Evolutionary conservation across 352 stramenopile species (phyloP), one percentile per base, ranked within the genome.

Genomic region (Phytophthora foliorum): DNA sequence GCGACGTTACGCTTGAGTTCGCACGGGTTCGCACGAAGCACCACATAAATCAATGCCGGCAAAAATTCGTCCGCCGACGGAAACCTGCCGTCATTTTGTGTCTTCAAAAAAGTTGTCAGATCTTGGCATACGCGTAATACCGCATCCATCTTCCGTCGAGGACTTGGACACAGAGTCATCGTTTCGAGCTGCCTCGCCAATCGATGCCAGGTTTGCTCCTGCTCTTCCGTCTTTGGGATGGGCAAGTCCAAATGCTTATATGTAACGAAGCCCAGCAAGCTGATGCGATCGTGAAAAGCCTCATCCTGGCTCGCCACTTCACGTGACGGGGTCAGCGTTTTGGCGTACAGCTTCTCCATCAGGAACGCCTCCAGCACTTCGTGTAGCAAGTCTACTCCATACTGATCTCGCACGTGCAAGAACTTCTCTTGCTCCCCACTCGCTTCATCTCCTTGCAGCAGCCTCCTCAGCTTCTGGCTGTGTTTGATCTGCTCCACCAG

Each of bases 1-100:
- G 89, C 79, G 22, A 98, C 72, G 22, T 92, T 91, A 17, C 89
- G 91, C 77, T 98, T 90, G 45, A 98, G 74, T 36, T 90, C 72
- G 11, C 46, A 39, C 7, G 92, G 90, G 61, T 97, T 98, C 3
- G 88, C 80, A 39, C 91, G 82, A n/a, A 98, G 74, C 27, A 98
- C 69, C 17, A 97, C 64, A 58, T 91, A 96, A 41, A 98, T 98
- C n/a, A 98, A 78, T 4, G 81, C 91, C 0, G 94, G 94, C 48
- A 98, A 69, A 56, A 98, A 95, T 19, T 98, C 93, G 57, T 98
- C 94, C 16, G 94, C 94, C 0, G 92, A 96, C 14, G 91, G 91
- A 39, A 94, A 87, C 9, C 56, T 64, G 11, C 76, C 81, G 14
- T 69, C 61, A 22, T 79, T 71, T 44, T 86, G 72, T 45, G 65